Base-by-base conservation (phyloP, 2,329 filamentous ascomycete genomes). In the Daldinia sp. region DNA sequence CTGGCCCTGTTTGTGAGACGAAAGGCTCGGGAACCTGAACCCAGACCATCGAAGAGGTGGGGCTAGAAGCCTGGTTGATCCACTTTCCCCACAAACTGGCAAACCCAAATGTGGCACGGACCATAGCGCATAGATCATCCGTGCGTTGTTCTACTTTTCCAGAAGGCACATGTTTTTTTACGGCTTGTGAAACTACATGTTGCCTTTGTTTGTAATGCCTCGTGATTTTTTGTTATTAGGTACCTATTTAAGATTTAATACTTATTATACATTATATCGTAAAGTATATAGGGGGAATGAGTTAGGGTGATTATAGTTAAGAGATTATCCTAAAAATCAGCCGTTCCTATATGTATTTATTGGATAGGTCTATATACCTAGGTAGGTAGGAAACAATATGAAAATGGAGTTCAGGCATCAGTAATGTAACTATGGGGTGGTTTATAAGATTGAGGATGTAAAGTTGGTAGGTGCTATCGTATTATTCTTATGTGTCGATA, bases 1-100 rank as follows among this genome's bases (percentile, higher is more conserved):
- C 29, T 45, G 45, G 43, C 7, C 37, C 45, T 56, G 45, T 25
- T n/a, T 64, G 57, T 54, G 23, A 50, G 41, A 57, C 29, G 41
- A 59, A 60, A 43, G 5, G 51, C 57, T 47, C 32, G 61, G 37
- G 41, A 25, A 6, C 23, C 13, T n/a, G 41, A 50, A 50, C 47
- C 41, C 39, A 27, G 21, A 19, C 25, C 30, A 30, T 66, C 13
- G 17, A 57, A 43, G 25, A 39, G 47, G 54, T 53, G 50, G 34
- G 34, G 23, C 23, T 23, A 29, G 9, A 35, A 23, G 34, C n/a
- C 23, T 23, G 19, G 9, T n/a, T n/a, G 43, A 48, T 57, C 66
- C 66, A 68, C 66, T 68, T 68, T 63, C 66, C 66, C 66, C n/a
- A n/a, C n/a, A n/a, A n/a, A n/a, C n/a, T n/a, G n/a, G 66, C 66